These are phyloP conservation scores for Zizania palustris DNA, from an alignment of 202 grass and related monocot genomes.

Conservation along the genomic window DNA sequence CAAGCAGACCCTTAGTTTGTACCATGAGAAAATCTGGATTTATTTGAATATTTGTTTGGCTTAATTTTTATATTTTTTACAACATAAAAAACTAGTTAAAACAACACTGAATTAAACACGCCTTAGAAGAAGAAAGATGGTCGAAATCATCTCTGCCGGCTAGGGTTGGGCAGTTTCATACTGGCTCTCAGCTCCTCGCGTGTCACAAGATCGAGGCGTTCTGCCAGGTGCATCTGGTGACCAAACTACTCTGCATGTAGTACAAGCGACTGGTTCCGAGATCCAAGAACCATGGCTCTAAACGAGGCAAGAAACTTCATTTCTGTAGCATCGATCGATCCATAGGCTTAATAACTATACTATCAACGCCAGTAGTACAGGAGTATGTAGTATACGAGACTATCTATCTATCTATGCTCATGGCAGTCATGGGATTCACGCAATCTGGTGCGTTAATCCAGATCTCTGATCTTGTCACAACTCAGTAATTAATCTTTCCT, in stretches of 20 bases:
- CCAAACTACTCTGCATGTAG: neutral
- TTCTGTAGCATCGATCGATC: neutral
- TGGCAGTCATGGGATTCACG: neutral
- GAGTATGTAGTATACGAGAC: neutral
- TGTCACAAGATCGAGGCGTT: neutral
- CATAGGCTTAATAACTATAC: neutral
- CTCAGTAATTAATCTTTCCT: neutral
- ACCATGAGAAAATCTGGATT: too few relatives aligned
- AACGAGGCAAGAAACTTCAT: neutral
- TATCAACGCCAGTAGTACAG: neutral
- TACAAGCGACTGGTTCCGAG: neutral
- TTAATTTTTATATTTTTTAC: too few relatives aligned
- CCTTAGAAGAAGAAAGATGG: neutral
- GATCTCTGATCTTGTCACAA: neutral
- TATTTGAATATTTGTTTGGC: too few relatives aligned
- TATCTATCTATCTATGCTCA: neutral
- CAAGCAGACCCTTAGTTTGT: too few relatives aligned
- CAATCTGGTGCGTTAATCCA: constrained; percentile 6
- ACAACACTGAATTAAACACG: too few relatives aligned
- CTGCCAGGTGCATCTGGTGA: constrained; percentile 3
- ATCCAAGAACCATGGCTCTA: constrained; percentile 25
- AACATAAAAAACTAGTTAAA: too few relatives aligned
- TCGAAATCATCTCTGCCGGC: constrained; percentile 1
- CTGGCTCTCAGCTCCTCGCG: too few relatives aligned
- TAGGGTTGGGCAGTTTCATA: neutral